A percentile compares a stretch with the other conserved stretches of the same genome.
Conservation (phyloP, 345 rosid species). For the Corymbia maculata region DNA sequence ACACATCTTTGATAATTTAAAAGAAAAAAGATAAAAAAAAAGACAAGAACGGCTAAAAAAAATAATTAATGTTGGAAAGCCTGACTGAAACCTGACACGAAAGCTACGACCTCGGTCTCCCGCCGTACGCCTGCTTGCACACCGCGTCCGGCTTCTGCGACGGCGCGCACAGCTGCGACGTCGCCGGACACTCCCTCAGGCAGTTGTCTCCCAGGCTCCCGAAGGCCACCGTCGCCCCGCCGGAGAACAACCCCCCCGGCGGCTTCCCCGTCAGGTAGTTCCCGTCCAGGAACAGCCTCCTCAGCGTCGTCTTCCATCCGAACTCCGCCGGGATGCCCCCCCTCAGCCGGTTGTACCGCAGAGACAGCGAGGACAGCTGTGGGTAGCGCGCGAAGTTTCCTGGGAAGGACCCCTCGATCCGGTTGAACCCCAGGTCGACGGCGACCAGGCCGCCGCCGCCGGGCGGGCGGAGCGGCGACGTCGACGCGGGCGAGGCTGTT, state of each 20-base stretch:
- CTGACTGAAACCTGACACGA: neutral
- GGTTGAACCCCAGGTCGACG: conserved; percentile 69
- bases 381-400: conserved; percentile 47
- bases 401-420: conserved; percentile 43
- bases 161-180: conserved; percentile 63
- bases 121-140: conserved; percentile 77
- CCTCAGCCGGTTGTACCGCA: conserved; percentile 61
- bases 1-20: neutral
- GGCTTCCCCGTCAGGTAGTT: conserved; percentile 80
- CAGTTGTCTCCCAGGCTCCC: conserved; percentile 95
- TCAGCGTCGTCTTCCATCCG: conserved; percentile 39
- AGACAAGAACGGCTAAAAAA: neutral
- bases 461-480: conserved; percentile 33
- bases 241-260: conserved; percentile 38
- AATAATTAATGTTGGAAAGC: neutral
- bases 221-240: conserved; percentile 17
- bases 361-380: conserved; percentile 50
- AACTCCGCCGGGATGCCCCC: conserved; percentile 62
- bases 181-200: conserved; percentile 63
- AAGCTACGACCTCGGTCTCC: conserved; percentile 43
- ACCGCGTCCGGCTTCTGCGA: conserved; percentile 63
- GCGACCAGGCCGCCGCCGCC: conserved; percentile 48
- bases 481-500: conserved; percentile 50
- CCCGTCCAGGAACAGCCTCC: conserved; percentile 68
- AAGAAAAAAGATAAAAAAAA: neutral